These are phyloP conservation scores for Debaryomyces singareniensis DNA, from an alignment of 1,139 yeast species.

Conservation along the genomic window DNA sequence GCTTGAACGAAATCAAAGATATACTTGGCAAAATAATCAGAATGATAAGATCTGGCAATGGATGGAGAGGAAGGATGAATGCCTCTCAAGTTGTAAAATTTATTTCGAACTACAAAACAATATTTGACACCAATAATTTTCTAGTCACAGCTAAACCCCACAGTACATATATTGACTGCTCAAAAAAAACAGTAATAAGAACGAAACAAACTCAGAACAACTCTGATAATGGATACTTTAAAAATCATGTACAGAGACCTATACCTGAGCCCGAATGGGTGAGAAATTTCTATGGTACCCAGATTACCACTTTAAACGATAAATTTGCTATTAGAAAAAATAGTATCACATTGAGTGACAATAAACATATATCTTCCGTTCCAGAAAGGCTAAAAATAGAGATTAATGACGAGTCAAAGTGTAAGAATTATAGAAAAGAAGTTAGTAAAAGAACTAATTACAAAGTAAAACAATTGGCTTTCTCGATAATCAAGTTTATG, in stretches of 20 bases:
- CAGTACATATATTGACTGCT: neutral
- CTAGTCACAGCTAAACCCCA: neutral
- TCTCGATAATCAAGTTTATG: too few species aligned
- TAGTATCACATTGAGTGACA: too few species aligned
- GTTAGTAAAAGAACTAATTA: too few species aligned
- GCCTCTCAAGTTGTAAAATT: conserved; percentile 1
- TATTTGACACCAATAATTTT: conserved; percentile 2
- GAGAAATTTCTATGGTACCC: conserved; percentile 4
- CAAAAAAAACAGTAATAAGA: conserved; percentile 6
- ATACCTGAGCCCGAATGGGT: conserved; percentile 8
- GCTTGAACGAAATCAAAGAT: conserved; percentile 2
- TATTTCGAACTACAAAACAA: conserved; percentile 1
- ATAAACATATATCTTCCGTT: too few species aligned
- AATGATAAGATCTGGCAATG: neutral
- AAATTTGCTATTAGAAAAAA: too few species aligned
- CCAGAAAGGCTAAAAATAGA: too few species aligned
- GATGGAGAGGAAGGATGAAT: neutral
- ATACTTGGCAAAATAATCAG: conserved; percentile 2
- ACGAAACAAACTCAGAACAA: conserved; percentile 1
- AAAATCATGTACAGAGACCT: conserved; percentile 4
- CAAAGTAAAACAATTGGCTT: too few species aligned
- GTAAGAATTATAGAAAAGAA: too few species aligned
- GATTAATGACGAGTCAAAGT: too few species aligned
- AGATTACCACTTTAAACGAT: too few species aligned
- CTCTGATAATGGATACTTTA: conserved; percentile 4